phyloP scores from a whole-genome alignment of 805 yeast genomes.

The Saccharomycopsis vini region DNA sequence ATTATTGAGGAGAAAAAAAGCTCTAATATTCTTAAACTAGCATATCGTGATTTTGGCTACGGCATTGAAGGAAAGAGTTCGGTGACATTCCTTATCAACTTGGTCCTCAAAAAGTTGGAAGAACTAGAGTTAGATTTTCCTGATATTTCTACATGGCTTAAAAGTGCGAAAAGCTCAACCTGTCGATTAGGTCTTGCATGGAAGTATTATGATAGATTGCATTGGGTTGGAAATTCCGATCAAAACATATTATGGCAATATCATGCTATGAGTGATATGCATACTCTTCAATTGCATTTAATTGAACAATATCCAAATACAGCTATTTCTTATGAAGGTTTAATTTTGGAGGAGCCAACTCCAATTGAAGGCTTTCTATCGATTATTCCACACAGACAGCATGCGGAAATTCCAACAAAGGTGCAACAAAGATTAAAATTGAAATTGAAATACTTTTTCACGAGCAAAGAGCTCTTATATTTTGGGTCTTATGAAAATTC shows the following conservation, averaged over 20 bases:
- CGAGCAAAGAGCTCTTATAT: constrained; percentile 54
- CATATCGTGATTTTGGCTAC: constrained; percentile 15
- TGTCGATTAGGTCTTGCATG: constrained; percentile 45
- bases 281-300: constrained; percentile 54
- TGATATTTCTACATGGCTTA: constrained; percentile 23
- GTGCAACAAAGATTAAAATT: constrained; percentile 23
- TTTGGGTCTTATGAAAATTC: no score
- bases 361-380: constrained; percentile 82
- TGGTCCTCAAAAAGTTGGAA: constrained; percentile 3
- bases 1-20: constrained; percentile 5
- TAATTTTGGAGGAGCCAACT: constrained; percentile 43
- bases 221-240: constrained; percentile 49
- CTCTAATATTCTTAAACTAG: not conserved
- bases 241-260: constrained; percentile 35
- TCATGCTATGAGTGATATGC: constrained; percentile 36
- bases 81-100: constrained; percentile 9
- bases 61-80: constrained; percentile 9
- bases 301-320: constrained; percentile 32
- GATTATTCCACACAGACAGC: no score
- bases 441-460: constrained; percentile 48
- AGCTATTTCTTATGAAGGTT: constrained; percentile 21
- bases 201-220: constrained; percentile 65
- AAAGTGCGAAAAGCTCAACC: constrained; percentile 23
- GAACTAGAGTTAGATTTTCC: constrained; percentile 13
- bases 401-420: constrained; percentile 32